Evolutionary conservation across 2,329 filamentous ascomycete genomes (phyloP), one percentile per base, ranked within the genome.

Genomic region (Tolypocladium amazonense): DNA sequence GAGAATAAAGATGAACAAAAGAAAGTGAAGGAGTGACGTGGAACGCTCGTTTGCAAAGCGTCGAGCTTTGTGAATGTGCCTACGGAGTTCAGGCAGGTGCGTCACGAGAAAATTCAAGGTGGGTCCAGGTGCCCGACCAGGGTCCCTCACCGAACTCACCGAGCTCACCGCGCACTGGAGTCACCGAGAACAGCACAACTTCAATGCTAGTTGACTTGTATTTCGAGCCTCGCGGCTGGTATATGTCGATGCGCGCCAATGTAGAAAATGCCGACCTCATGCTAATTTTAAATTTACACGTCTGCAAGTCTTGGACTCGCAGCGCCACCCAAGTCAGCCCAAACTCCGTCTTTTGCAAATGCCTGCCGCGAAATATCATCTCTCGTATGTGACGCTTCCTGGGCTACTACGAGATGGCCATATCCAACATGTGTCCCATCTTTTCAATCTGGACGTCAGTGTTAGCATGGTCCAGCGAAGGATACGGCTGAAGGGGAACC

Each of bases 391-490:
- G 23, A 5, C 37, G 35, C 45, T 23, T 38, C 41, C 30, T 4
- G 3, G 30, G 27, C 58, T 4, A 23, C 43, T 59, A 63, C 47
- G 67, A 58, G 20, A 68, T 64, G 52, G 71, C 77, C 78, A 85
- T 81, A 56, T 86, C 81, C 45, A 89, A 70, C 85, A 93, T 86
- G 68, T 94, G 89, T 12, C 90, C 89, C 89, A 94, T 93, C 72
- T 92, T 92, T 65, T 90, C 87, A 64, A 94, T 92, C 88, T 92
- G 61, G 9, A 25, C 6, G 15, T 4, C 18, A 18, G 27, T 45
- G 64, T 72, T 61, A 73, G 67, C 55, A 43, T 23, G n/a, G 41
- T 4, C 7, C 20, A 25, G 3, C 20, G 11, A n/a, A n/a, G 4
- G 12, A 5, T 23, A 8, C 18, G 23, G 15, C 18, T 18, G n/a